phyloP scores from a whole-genome alignment of 2,329 filamentous ascomycete genomes.

The Xylariaceae sp. region DNA sequence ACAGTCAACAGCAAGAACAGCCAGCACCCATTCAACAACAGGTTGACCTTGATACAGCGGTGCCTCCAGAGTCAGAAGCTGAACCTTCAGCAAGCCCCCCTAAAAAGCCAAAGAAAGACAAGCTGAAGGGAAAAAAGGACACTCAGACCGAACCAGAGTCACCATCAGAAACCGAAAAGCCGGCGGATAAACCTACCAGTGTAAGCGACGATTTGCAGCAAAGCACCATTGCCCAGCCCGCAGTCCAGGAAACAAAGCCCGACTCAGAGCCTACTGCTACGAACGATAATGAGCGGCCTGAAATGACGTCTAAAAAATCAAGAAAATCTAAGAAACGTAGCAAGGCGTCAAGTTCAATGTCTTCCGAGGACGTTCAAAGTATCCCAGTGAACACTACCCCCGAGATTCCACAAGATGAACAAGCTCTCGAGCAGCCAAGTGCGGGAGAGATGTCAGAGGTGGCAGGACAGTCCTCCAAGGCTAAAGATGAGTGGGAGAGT shows the following conservation, averaged over 20 bases:
- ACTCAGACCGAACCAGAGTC: slow-evolving; percentile 26
- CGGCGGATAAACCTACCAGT: slow-evolving; percentile 14
- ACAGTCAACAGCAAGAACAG: slow-evolving; percentile 5
- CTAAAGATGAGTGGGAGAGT: slow-evolving; percentile 29
- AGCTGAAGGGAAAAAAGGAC: slow-evolving; percentile 41
- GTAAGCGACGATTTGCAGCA: slow-evolving; percentile 3
- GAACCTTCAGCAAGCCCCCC: slow-evolving; percentile 18
- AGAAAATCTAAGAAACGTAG: slow-evolving; percentile 27
- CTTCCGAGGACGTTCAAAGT: slow-evolving; percentile 22
- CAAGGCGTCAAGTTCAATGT: slow-evolving; percentile 28
- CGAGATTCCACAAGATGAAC: slow-evolving; percentile 17
- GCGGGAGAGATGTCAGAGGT: slow-evolving; percentile 24
- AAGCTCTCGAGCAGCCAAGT: slow-evolving; percentile 15
- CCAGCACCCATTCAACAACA: slow-evolving; percentile 6
- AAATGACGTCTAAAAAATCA: slow-evolving; percentile 34
- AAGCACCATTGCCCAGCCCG: background rate
- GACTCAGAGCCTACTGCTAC: slow-evolving; percentile 13
- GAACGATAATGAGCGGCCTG: slow-evolving; percentile 27
- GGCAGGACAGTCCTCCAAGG: slow-evolving; percentile 29
- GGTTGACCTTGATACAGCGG: slow-evolving; percentile 4
- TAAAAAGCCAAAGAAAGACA: slow-evolving; percentile 43
- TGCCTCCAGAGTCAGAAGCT: slow-evolving; percentile 18
- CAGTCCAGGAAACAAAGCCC: slow-evolving; percentile 8
- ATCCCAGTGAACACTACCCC: slow-evolving; percentile 11
- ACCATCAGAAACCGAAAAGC: slow-evolving; percentile 19